These are phyloP conservation scores for Prillingera fragicola DNA, from an alignment of 1,284 basidiomycete genomes.

Conservation along the genomic window DNA sequence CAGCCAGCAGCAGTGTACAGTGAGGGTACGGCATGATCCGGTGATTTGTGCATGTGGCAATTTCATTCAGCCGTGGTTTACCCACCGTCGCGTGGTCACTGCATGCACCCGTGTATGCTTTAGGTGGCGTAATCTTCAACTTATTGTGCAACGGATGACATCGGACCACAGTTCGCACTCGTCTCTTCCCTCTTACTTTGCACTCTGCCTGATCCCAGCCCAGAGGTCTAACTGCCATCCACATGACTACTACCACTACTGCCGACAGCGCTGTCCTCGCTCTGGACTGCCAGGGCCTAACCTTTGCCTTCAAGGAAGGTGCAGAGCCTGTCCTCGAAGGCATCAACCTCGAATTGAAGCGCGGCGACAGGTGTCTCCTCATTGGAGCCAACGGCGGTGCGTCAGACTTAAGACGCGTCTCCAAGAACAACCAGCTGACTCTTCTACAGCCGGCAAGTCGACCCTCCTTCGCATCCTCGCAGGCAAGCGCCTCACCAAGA, in stretches of 20 bases:
- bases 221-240: not conserved
- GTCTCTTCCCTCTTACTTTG: too few relatives aligned
- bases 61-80: too few relatives aligned
- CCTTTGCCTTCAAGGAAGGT: slow-evolving; percentile 56
- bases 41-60: too few relatives aligned
- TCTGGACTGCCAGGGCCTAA: slow-evolving; percentile 58
- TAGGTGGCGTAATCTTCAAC: too few relatives aligned
- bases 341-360: slow-evolving; percentile 62
- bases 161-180: too few relatives aligned
- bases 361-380: slow-evolving; percentile 72
- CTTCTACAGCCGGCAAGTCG: slow-evolving; percentile 74
- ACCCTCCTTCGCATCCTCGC: slow-evolving; percentile 91
- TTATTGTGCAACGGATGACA: too few relatives aligned
- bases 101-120: too few relatives aligned
- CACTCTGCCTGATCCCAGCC: not conserved
- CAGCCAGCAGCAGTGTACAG: too few relatives aligned
- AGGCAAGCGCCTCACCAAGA: slow-evolving; percentile 75
- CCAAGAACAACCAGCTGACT: not conserved
- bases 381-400: slow-evolving; percentile 86
- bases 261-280: slow-evolving; percentile 25
- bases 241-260: slow-evolving; percentile 10
- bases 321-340: slow-evolving; percentile 57
- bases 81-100: too few relatives aligned
- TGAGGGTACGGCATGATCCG: too few relatives aligned
- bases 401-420: too few relatives aligned